Evolutionary conservation across 2,329 filamentous ascomycete genomes (phyloP), one percentile per base, ranked within the genome.

Genomic region (Niveomyces coronatus): DNA sequence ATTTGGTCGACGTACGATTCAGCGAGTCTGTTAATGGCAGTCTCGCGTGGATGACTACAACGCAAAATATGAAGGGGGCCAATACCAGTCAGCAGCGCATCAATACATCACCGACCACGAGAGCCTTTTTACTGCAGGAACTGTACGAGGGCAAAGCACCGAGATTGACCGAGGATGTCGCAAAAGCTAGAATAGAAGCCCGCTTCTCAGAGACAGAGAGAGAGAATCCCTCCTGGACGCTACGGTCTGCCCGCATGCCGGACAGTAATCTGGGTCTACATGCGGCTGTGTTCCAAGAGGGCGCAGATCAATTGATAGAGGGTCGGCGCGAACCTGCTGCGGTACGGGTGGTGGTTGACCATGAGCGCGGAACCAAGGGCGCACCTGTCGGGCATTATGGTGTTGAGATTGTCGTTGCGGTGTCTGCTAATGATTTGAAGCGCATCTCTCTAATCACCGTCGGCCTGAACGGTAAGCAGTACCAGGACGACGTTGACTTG

Each of bases 151-250:
- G 79, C 18, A 88, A 80, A 55, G 85, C 82, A 1, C 65, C 69
- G 14, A 84, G 81, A 44, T 79, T 85, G 60, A 77, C 78, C 19
- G 89, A 96, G 59, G 91, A 96, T 46, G 70, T 95, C 10, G 76
- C 79, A 33, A 93, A 89, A 61, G 87, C 88, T 8, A 78, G 81
- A 46, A 77, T 95, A 11, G 89, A 95, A 59, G 82, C 79, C 5
- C 76, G 88, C 9, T 94, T 93, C 51, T 65, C 83, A 1, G 87
- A 94, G 54, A 57, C 66, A n/a, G 85, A 94, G 62, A 76, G 88
- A 42, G 86, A 94, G 56, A 75, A 81, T 42, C 71, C 79, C 13
- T 77, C 74, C 49, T 95, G 86, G 87, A 83, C 83, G 22, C 71
- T 93, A 22, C 76, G 86, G 26, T 82, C 79, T 15, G 71, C 76